Evolutionary conservation across 331 rosid species (phyloP), one percentile per base, ranked within the genome.

Genomic region (Pyracantha coccinea): DNA sequence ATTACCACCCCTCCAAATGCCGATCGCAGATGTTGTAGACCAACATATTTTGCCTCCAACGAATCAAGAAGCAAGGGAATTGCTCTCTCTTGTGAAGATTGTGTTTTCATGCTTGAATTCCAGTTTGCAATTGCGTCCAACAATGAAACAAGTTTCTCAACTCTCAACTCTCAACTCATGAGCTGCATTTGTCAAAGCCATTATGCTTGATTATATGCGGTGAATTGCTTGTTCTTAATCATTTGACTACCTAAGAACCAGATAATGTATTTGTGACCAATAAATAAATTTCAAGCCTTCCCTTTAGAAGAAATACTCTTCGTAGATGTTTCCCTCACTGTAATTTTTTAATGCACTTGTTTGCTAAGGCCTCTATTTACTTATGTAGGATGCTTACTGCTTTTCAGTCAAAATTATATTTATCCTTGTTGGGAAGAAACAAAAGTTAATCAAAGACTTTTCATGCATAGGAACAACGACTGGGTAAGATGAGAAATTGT

Each of bases 91-190:
- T 12, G 28, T 17, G 14, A 74, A n/a, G 47, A 63, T 24, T 8
- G 67, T 67, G 24, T 25, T 53, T 24, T 13, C 59, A 33, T 84
- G 90, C 81, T 29, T 79, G 59, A 13, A 7, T 29, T 4, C 33
- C 20, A 64, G 1, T 2, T 80, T 77, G 13, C 50, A 32, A 25
- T 77, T 33, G 54, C 77, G 85, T 0, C 90, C 88, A 59, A 77
- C 89, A 12, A 82, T 84, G 82, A 53, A 73, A 0, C 33, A 31
- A 28, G 77, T 87, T 31, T 79, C 69, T 53, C 73, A 63, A 13
- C n/a, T 29, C 69, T n/a, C n/a, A n/a, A n/a, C 32, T 85, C 19
- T 66, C 33, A 35, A 8, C 53, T 47, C 58, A 24, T 0, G 32
- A 6, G 38, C 35, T 23, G 5, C 24, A 2, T 41, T 74, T 64